Conservation (phyloP, 169 alveolate species). For the Prorocentrum cordatum region DNA sequence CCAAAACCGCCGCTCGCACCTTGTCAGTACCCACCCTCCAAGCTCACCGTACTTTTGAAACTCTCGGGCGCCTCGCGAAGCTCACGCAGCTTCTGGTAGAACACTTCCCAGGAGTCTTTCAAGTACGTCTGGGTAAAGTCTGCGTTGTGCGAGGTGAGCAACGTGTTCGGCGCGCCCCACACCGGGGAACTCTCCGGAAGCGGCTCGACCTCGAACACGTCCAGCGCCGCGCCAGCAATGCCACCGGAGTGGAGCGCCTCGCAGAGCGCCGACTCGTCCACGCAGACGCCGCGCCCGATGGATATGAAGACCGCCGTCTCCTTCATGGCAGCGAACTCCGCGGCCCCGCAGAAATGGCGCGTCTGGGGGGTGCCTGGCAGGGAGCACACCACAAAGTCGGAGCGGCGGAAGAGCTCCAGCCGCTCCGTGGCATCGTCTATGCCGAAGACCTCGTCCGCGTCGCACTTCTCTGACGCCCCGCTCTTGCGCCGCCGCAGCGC, state of each 20-base stretch:
- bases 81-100: too few species aligned
- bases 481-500: not conserved
- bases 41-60: too few species aligned
- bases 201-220: conserved; percentile 75
- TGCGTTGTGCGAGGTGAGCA: conserved; percentile 71
- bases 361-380: conserved; percentile 74
- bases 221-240: conserved; percentile 74
- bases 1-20: too few species aligned
- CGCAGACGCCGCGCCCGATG: conserved; percentile 73
- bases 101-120: not conserved
- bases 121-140: conserved; percentile 49
- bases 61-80: too few species aligned
- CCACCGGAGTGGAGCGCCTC: not conserved
- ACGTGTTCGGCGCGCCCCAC: conserved; percentile 69
- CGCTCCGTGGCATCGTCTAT: not conserved
- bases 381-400: conserved; percentile 72
- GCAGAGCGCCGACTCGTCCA: conserved; percentile 18
- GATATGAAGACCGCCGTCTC: conserved; percentile 72
- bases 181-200: conserved; percentile 68
- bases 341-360: conserved; percentile 23
- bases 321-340: conserved; percentile 71
- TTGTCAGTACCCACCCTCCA: too few species aligned
- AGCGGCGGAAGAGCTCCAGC: not conserved
- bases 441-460: not conserved
- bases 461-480: not conserved